Evolutionary conservation across 2,329 filamentous ascomycete species (phyloP).

Genomic region (Aureobasidium mangrovei): DNA sequence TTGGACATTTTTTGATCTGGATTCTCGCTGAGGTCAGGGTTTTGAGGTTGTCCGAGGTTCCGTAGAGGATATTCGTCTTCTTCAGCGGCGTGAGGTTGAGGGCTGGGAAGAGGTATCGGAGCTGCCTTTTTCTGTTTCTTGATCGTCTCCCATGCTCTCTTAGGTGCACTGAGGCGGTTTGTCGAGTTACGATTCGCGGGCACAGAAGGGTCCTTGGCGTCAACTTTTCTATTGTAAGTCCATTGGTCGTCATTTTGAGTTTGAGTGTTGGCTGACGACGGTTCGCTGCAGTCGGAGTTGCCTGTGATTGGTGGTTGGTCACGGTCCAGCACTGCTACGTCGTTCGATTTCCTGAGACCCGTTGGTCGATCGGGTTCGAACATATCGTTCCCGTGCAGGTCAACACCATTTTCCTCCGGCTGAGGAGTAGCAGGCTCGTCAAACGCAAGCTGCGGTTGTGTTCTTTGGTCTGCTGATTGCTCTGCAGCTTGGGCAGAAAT

Average conservation of each 20-base stretch:
- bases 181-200: neutral
- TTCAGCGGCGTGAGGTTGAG: conserved; percentile 32
- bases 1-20: conserved; percentile 17
- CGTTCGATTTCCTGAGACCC: conserved; percentile 1
- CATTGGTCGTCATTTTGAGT: neutral
- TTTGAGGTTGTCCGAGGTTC: conserved; percentile 11
- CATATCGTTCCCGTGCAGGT: neutral
- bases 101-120: conserved; percentile 33
- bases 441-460: neutral
- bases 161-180: neutral
- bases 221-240: neutral
- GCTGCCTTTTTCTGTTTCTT: conserved; percentile 16
- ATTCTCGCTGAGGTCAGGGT: conserved; percentile 1
- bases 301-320: neutral
- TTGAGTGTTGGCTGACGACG: neutral
- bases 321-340: conserved; percentile 7
- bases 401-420: neutral
- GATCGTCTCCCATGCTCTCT: conserved; percentile 21
- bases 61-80: conserved; percentile 25
- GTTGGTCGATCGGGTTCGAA: neutral
- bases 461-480: no score
- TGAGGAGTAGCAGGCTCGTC: neutral
- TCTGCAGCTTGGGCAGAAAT: no score
- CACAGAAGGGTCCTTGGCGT: neutral
- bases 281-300: neutral